Evolutionary conservation across 805 yeast genomes (phyloP), one percentile per base, ranked within the genome.

Genomic region (Maudiozyma saulgeensis): DNA sequence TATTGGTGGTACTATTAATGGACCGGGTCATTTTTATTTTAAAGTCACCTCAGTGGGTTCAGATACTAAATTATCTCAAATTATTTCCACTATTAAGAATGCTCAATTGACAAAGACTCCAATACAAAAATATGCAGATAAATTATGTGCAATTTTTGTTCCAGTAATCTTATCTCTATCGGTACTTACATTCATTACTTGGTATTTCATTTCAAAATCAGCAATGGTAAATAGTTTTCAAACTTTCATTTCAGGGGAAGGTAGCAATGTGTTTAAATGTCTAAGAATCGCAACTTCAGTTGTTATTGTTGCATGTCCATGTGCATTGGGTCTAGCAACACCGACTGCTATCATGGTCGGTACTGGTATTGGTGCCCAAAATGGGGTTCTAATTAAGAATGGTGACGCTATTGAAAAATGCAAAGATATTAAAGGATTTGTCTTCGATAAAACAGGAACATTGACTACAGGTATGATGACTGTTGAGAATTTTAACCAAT

Each of bases 261-360:
- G 34, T 16, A 37, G 34, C 16, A 26, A 37, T 18, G 7, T 46
- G 7, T 46, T 46, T 35, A 35, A 16, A 4, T 83, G 91, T 61
- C 66, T 95, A 49, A 81, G 85, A 58, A 75, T 90, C 43, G 83
- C 95, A 6, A 91, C 93, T 26, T 82, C 95, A 6, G 99, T 93
- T 5, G 79, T 95, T 54, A 96, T 93, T 11, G 97, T 93, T 45
- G 99, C 99, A 1, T 93, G 99, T 68, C 99, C 99, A 0, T 93
- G 99, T 75, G 98, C 99, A 0, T 69, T 93, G 23, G 99, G 99
- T 2, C 73, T 93, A 46, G 97, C 97, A 3, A 96, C 98, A 0
- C 99, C 99, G 1, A 95, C 99, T 1, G 98, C 98, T 0, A 87
- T 93, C 11, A 93, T 95, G 97, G 99, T 93, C 2, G 99, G 97